phyloP scores from a whole-genome alignment of 371 early-diverging fungal species.

The Actinomucor elegans region DNA sequence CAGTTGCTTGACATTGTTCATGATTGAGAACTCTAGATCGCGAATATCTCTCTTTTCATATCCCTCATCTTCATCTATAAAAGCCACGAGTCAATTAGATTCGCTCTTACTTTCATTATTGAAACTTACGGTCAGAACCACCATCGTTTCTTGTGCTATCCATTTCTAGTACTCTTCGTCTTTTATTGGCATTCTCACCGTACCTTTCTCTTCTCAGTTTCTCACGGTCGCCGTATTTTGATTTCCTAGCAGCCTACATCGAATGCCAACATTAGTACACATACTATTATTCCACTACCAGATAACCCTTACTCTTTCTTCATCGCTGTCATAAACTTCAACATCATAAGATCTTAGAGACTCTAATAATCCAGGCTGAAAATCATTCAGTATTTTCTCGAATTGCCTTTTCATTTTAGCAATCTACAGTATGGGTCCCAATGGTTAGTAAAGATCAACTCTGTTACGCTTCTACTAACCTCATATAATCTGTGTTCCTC shows the following conservation, averaged over 20 bases:
- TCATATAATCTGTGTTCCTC: constrained; percentile 75
- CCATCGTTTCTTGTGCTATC: constrained; percentile 18
- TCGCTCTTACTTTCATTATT: not conserved
- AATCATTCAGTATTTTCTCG: constrained; percentile 48
- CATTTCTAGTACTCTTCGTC: constrained; percentile 25
- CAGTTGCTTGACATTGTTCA: constrained; percentile 46
- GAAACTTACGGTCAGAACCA: no score
- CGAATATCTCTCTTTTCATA: constrained; percentile 55
- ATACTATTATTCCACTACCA: constrained; percentile 5
- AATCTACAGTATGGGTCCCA: constrained; percentile 27
- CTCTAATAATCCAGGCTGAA: constrained; percentile 41
- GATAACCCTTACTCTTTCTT: no score
- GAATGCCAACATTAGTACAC: no score
- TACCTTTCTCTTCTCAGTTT: constrained; percentile 31
- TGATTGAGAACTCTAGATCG: constrained; percentile 64
- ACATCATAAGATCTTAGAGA: constrained; percentile 4
- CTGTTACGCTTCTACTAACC: constrained; percentile 34
- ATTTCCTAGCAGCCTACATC: not conserved
- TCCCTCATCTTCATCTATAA: not conserved
- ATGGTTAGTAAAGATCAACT: not conserved
- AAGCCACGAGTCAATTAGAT: no score
- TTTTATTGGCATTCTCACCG: constrained; percentile 32
- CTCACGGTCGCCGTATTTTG: constrained; percentile 18
- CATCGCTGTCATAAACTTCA: constrained; percentile 2
- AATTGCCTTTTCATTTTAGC: constrained; percentile 50